Conservation (phyloP, 352 stramenopile species). For the Albugo candida region DNA sequence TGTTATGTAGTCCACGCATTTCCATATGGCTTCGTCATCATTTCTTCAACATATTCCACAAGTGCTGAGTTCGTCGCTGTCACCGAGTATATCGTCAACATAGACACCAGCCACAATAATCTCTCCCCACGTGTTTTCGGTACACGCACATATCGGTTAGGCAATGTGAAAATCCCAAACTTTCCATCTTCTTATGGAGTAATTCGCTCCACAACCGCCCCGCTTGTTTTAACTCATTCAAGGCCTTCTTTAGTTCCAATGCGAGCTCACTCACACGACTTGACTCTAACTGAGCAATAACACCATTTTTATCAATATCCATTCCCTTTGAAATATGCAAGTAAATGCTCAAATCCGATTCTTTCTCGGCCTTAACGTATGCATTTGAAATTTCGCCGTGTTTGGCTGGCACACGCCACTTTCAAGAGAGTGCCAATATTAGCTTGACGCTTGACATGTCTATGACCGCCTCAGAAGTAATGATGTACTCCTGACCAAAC, state of each 20-base stretch:
- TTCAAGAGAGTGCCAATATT: slow-evolving; percentile 4
- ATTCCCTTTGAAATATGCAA: slow-evolving; percentile 9
- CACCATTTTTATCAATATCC: background rate
- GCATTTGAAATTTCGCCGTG: slow-evolving; percentile 17
- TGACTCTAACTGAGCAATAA: too few species aligned
- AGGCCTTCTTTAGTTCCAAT: background rate
- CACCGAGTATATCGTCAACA: too few species aligned
- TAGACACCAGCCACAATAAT: too few species aligned
- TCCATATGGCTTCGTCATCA: too few species aligned
- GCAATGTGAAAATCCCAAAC: background rate
- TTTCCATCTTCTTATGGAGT: background rate
- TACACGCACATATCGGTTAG: background rate
- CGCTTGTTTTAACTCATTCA: background rate
- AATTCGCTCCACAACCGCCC: background rate
- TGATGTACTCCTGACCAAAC: slow-evolving; percentile 7
- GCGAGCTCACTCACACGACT: background rate
- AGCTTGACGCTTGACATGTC: slow-evolving; percentile 10
- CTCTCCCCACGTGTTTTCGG: too few species aligned
- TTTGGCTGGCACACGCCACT: slow-evolving; percentile 8
- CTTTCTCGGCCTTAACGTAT: slow-evolving; percentile 12
- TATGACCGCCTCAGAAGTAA: slow-evolving; percentile 13
- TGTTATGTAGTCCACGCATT: too few species aligned
- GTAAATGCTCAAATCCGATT: slow-evolving; percentile 11
- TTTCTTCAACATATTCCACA: too few species aligned
- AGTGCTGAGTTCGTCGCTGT: too few species aligned